Base-by-base conservation (phyloP, 805 yeast species). In the Vanderwaltozyma tropicalis region DNA sequence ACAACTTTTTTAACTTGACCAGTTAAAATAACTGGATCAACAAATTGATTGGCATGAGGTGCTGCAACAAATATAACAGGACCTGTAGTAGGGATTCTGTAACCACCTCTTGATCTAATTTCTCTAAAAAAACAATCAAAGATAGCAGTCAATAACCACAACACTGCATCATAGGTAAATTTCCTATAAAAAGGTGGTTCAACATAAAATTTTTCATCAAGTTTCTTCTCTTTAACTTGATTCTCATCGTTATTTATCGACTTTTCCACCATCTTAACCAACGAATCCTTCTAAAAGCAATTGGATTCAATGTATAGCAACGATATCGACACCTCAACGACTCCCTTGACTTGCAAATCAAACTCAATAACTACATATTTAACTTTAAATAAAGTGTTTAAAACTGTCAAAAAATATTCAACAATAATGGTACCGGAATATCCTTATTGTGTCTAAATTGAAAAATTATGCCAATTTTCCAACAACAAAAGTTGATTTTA, bases 1-100 rank as follows among this genome's bases (percentile, higher is more conserved):
- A 81, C 71, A 40, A 75, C 76, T 35, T 67, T 65, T 48, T 78
- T 73, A 19, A 84, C 89, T 54, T 82, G 89, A 33, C 82, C 79
- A 82, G 85, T 79, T 33, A 92, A 66, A 36, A 92, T 71, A 34
- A 88, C 74, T 2, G 92, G 89, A 47, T 77, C 84, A 26, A 82
- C 76, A 44, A 82, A 83, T 51, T 85, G 95, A 54, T 85, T 85
- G n/a, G 95, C 94, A 64, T 89, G 98, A 1, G 97, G 97, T 2
- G 96, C 98, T 10, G 92, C 94, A 26, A 92, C 97, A 44, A 92
- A 80, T 38, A 89, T 80, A 8, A 87, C 79, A 0, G 97, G 89
- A 0, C 96, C 96, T 9, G 70, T 59, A 22, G 71, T 67, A 12
- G 82, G 81, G 35, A 76, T 69, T 33, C 72, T 72, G 62, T 76